Evolutionary conservation across 1,139 yeast genomes (phyloP).

Genomic region (Saccharomyces pastorianus): DNA sequence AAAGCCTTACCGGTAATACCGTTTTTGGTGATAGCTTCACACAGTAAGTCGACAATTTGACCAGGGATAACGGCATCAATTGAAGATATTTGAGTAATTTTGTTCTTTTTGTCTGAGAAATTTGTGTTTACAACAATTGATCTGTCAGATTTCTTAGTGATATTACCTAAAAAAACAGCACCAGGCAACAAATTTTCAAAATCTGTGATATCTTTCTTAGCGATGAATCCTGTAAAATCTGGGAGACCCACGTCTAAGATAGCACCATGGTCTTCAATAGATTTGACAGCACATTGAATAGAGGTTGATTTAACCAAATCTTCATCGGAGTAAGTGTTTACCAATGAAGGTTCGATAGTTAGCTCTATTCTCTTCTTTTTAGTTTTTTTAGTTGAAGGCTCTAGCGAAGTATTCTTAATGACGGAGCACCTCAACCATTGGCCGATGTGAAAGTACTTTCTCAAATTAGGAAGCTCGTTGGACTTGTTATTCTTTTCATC

Average conservation of each 20-base stretch:
- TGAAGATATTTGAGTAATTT: slow-evolving; percentile 52
- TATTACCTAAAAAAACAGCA: slow-evolving; percentile 44
- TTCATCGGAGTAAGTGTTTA: slow-evolving; percentile 55
- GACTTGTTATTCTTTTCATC: slow-evolving; percentile 25
- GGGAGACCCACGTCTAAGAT: slow-evolving; percentile 62
- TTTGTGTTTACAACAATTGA: slow-evolving; percentile 49
- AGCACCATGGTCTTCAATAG: slow-evolving; percentile 88
- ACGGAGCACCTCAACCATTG: slow-evolving; percentile 84
- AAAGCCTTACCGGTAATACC: slow-evolving; percentile 61
- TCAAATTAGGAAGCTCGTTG: slow-evolving; percentile 49
- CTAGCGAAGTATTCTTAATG: slow-evolving; percentile 39
- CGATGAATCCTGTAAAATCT: slow-evolving; percentile 61
- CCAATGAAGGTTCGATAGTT: slow-evolving; percentile 65
- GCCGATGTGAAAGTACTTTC: slow-evolving; percentile 53
- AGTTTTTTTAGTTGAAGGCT: slow-evolving; percentile 33
- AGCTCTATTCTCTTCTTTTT: slow-evolving; percentile 56
- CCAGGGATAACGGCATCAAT: slow-evolving; percentile 84
- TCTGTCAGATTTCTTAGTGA: slow-evolving; percentile 46
- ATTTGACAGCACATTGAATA: slow-evolving; percentile 67
- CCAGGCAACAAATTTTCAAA: slow-evolving; percentile 33
- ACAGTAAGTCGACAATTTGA: slow-evolving; percentile 62
- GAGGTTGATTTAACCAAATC: slow-evolving; percentile 55
- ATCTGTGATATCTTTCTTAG: slow-evolving; percentile 51
- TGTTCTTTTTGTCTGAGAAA: slow-evolving; percentile 37
- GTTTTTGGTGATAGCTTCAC: slow-evolving; percentile 49